phyloP scores from a whole-genome alignment of 2,329 filamentous ascomycete species.

The Sclerotinia glacialis region DNA sequence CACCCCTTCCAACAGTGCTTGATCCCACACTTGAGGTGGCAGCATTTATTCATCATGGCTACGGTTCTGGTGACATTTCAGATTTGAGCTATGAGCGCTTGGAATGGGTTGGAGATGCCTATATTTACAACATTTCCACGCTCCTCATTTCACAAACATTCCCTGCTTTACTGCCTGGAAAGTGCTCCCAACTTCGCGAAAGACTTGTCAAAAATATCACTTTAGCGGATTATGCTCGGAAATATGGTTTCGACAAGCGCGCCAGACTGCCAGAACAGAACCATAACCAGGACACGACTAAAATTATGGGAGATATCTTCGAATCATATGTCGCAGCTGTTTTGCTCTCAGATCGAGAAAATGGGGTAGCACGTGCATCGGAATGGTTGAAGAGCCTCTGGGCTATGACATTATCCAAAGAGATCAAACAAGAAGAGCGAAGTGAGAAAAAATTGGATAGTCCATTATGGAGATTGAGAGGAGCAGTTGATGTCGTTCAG shows the following conservation, averaged over 20 bases:
- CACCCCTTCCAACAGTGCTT: constrained; percentile 59
- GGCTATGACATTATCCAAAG: constrained; percentile 59
- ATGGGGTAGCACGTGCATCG: constrained; percentile 60
- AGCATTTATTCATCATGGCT: constrained; percentile 61
- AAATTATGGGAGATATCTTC: constrained; percentile 82
- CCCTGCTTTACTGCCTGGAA: constrained; percentile 60
- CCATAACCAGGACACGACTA: constrained; percentile 55
- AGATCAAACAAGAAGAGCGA: constrained; percentile 47
- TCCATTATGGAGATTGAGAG: constrained; percentile 36
- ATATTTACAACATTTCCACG: constrained; percentile 74
- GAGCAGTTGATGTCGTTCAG: constrained; percentile 23
- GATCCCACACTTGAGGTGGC: constrained; percentile 59
- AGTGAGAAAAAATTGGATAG: constrained; percentile 29
- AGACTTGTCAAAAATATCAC: constrained; percentile 77
- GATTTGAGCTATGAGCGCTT: constrained; percentile 68
- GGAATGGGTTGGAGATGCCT: constrained; percentile 87
- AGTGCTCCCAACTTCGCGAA: constrained; percentile 74
- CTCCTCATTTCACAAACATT: constrained; percentile 74
- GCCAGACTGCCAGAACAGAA: constrained; percentile 47
- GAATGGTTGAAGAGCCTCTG: constrained; percentile 75
- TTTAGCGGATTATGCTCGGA: constrained; percentile 63
- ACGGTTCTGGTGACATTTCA: constrained; percentile 25
- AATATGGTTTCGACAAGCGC: constrained; percentile 68
- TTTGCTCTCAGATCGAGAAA: constrained; percentile 61
- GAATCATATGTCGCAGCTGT: constrained; percentile 85